Conservation (phyloP, 2,329 filamentous ascomycete genomes). For the Aureobasidium sp. region DNA sequence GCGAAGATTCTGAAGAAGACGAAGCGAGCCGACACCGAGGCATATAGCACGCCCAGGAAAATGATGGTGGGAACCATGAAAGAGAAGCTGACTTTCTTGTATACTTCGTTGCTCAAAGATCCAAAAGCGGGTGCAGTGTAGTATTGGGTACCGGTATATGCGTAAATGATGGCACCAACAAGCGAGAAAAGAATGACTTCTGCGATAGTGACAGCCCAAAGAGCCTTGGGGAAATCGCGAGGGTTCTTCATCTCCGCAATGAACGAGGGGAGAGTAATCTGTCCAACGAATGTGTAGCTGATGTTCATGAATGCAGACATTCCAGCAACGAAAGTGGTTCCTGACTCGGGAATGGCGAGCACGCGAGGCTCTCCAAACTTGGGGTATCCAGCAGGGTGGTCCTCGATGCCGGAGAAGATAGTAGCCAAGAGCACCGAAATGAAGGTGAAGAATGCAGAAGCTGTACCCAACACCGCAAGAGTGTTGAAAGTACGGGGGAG, state of each 20-base stretch:
- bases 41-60: conserved; percentile 84
- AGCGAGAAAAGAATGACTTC: conserved; percentile 81
- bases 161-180: conserved; percentile 73
- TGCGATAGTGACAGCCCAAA: conserved; percentile 82
- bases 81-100: conserved; percentile 82
- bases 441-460: conserved; percentile 81
- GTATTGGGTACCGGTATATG: conserved; percentile 83
- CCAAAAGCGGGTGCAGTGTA: conserved; percentile 83
- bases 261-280: conserved; percentile 88
- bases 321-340: conserved; percentile 72
- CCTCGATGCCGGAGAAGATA: conserved; percentile 70
- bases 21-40: conserved; percentile 81
- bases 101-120: conserved; percentile 62
- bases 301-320: conserved; percentile 93
- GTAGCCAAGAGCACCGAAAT: conserved; percentile 77
- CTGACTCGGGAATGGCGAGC: conserved; percentile 55
- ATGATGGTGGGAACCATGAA: conserved; percentile 96
- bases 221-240: conserved; percentile 82
- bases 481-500: conserved; percentile 78
- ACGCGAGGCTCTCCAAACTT: conserved; percentile 55
- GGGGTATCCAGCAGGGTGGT: conserved; percentile 54
- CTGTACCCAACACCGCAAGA: conserved; percentile 68
- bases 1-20: conserved; percentile 85
- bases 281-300: conserved; percentile 90
- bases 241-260: conserved; percentile 85